Evolutionary conservation across 2,329 filamentous ascomycete species (phyloP).

Genomic region (Fusarium sp.): DNA sequence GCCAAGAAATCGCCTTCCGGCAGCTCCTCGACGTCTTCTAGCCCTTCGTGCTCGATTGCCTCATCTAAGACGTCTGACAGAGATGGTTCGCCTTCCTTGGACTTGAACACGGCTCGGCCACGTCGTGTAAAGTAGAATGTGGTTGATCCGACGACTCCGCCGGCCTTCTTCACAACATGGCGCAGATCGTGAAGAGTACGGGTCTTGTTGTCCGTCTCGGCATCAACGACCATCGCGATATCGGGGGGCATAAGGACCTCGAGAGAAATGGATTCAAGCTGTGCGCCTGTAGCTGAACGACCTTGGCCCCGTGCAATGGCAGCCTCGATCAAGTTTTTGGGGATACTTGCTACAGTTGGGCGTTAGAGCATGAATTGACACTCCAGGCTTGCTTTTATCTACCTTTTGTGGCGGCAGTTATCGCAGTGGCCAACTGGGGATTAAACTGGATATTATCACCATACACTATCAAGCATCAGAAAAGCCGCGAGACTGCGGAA

Average conservation of each 20-base stretch:
- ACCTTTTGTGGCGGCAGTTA: constrained; percentile 82
- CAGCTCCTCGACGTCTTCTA: constrained; percentile 74
- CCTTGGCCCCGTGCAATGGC: constrained; percentile 92
- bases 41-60: constrained; percentile 81
- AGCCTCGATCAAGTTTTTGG: constrained; percentile 83
- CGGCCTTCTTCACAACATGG: constrained; percentile 72
- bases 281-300: constrained; percentile 74
- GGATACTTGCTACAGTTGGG: constrained; percentile 68
- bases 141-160: constrained; percentile 76
- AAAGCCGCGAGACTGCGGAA: background rate
- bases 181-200: constrained; percentile 79
- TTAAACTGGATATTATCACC: constrained; percentile 79
- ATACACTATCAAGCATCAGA: constrained; percentile 63
- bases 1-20: constrained; percentile 76
- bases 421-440: constrained; percentile 75
- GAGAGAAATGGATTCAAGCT: constrained; percentile 79
- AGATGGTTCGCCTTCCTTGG: constrained; percentile 56
- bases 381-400: constrained; percentile 29
- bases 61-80: constrained; percentile 81
- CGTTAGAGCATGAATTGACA: constrained; percentile 1
- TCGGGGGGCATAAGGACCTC: constrained; percentile 83
- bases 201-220: constrained; percentile 82
- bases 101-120: constrained; percentile 76
- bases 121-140: constrained; percentile 86
- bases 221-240: constrained; percentile 82